phyloP scores from a whole-genome alignment of 2,329 filamentous ascomycete genomes.

The Escovopsis sp. region DNA sequence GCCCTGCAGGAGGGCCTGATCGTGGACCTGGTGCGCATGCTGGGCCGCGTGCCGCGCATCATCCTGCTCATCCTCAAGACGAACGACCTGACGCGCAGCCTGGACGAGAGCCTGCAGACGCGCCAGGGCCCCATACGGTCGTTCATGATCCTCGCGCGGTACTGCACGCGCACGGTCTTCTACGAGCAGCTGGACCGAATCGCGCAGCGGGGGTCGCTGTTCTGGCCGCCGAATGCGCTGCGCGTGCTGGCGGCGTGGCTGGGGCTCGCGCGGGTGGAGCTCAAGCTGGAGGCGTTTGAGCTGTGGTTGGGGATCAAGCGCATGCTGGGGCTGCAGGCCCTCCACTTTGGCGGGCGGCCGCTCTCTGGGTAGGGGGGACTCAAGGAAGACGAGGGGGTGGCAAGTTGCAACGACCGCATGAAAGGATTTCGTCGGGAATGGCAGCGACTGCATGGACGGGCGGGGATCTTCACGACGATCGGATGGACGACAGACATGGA shows the following conservation, averaged over 20 bases:
- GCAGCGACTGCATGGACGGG: too few relatives aligned
- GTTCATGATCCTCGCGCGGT: conserved; percentile 53
- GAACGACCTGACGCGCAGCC: conserved; percentile 83
- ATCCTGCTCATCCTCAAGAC: conserved; percentile 95
- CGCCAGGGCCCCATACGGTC: conserved; percentile 47
- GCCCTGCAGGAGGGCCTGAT: conserved; percentile 80
- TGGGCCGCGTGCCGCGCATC: conserved; percentile 78
- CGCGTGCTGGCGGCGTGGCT: conserved; percentile 40
- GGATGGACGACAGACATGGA: too few relatives aligned
- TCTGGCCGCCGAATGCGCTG: conserved; percentile 41
- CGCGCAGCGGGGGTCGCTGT: conserved; percentile 33
- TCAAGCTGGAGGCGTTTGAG: conserved; percentile 50
- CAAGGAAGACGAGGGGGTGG: background rate
- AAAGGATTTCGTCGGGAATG: too few relatives aligned
- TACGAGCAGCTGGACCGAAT: conserved; percentile 48
- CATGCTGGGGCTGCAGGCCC: conserved; percentile 19
- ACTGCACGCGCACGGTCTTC: conserved; percentile 52
- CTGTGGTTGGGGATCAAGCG: conserved; percentile 42
- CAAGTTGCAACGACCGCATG: too few relatives aligned
- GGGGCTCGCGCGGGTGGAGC: conserved; percentile 41
- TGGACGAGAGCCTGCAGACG: conserved; percentile 82
- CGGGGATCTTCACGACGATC: too few relatives aligned
- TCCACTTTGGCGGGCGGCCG: conserved; percentile 13
- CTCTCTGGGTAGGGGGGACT: conserved; percentile 7
- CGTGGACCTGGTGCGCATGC: conserved; percentile 71